phyloP scores from a whole-genome alignment of 305 asterid genomes.

The Andrographis paniculata region DNA sequence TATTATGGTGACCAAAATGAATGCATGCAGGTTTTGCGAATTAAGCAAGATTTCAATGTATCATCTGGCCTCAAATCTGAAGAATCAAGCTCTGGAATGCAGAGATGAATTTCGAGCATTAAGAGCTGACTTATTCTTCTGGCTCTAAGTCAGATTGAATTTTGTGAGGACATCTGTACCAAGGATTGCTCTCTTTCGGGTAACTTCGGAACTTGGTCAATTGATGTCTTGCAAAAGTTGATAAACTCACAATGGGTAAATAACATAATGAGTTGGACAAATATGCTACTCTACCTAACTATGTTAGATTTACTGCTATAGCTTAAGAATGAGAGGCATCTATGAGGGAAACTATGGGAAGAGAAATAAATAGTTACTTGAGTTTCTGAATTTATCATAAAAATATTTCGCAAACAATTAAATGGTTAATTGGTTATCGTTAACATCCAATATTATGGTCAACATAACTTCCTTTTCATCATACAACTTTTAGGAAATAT shows the following conservation, averaged over 20 bases:
- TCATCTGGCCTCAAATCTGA: conserved; percentile 67
- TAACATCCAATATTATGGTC: conserved; percentile 1
- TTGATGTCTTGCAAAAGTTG: conserved; percentile 49
- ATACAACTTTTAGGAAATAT: too few relatives aligned
- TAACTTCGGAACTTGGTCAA: conserved; percentile 75
- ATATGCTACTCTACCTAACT: conserved; percentile 17
- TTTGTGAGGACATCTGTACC: conserved; percentile 53
- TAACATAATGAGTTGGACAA: conserved; percentile 16
- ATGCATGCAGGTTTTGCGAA: conserved; percentile 77
- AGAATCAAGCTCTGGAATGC: conserved; percentile 70
- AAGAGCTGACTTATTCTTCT: conserved; percentile 54
- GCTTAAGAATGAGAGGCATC: conserved; percentile 8
- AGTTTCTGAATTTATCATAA: conserved; percentile 1
- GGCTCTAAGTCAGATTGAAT: conserved; percentile 45
- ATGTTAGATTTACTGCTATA: conserved; percentile 12
- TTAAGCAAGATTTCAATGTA: conserved; percentile 58
- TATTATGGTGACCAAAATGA: conserved; percentile 61
- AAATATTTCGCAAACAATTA: conserved; percentile 1
- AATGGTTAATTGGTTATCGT: conserved; percentile 9
- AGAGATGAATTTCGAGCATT: conserved; percentile 51
- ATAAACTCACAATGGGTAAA: neutral
- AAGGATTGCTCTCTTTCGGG: conserved; percentile 54
- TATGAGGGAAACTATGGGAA: neutral
- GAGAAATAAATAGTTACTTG: conserved; percentile 5
- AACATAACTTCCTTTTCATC: neutral